A percentile compares a stretch with the other conserved stretches of the same genome.
phyloP scores from a whole-genome alignment of 2,329 filamentous ascomycete genomes.

The Colletotrichum trifolii region DNA sequence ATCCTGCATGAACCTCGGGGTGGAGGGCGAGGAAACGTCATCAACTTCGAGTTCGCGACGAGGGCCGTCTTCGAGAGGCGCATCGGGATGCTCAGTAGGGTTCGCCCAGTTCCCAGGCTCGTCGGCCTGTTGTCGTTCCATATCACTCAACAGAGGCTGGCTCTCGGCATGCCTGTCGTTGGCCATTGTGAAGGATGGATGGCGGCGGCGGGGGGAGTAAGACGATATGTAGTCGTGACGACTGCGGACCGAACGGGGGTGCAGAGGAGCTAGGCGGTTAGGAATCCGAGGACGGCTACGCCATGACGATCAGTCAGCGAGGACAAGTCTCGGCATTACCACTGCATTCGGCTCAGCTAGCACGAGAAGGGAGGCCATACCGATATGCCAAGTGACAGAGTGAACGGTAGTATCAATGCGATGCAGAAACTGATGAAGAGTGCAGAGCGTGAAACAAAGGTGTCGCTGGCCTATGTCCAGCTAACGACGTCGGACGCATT shows the following conservation, averaged over 20 bases:
- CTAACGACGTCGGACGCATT: constrained; percentile 25
- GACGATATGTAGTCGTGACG: constrained; percentile 33
- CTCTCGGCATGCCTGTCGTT: constrained; percentile 47
- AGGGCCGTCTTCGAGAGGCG: constrained; percentile 50
- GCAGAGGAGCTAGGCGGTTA: constrained; percentile 29
- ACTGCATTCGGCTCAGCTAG: constrained; percentile 8
- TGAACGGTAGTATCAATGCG: constrained; percentile 33
- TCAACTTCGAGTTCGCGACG: constrained; percentile 59
- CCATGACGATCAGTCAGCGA: constrained; percentile 37
- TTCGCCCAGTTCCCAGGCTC: constrained; percentile 33
- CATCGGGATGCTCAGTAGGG: constrained; percentile 52
- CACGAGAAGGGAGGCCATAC: constrained; percentile 23
- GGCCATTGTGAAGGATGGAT: constrained; percentile 43
- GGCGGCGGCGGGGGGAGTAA: constrained; percentile 13
- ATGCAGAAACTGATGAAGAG: constrained; percentile 31
- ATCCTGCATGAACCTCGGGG: constrained; percentile 71
- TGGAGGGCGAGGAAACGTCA: constrained; percentile 55
- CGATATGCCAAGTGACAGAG: constrained; percentile 10
- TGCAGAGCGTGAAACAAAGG: constrained; percentile 31
- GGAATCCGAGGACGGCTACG: constrained; percentile 34
- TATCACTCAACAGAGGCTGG: constrained; percentile 52
- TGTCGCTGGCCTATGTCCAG: constrained; percentile 29
- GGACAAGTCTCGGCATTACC: constrained; percentile 32
- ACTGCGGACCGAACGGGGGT: constrained; percentile 27
- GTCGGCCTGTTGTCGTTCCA: constrained; percentile 45